These are phyloP conservation scores for Rhizopus sp. DNA, from an alignment of 371 early-diverging fungal species.

Conservation along the genomic window DNA sequence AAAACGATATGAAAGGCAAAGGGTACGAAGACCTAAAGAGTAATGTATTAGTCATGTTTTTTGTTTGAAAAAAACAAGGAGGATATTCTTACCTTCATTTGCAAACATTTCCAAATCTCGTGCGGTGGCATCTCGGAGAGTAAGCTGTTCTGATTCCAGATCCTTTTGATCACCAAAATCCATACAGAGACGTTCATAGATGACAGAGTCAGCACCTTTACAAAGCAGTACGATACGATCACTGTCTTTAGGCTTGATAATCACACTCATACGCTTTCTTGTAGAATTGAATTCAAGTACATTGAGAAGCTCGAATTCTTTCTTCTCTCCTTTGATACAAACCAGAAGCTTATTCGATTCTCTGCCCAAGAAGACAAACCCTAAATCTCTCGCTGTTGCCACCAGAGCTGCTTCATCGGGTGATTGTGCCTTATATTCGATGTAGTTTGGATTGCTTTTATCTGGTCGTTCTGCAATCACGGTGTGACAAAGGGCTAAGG, in stretches of 20 bases:
- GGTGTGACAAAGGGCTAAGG: constrained; percentile 79
- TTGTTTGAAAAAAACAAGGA: too few relatives aligned
- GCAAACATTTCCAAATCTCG: constrained; percentile 74
- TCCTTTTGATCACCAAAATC: constrained; percentile 46
- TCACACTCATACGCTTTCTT: constrained; percentile 87
- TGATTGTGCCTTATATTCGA: constrained; percentile 89
- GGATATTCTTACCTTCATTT: constrained; percentile 61
- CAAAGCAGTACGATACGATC: constrained; percentile 81
- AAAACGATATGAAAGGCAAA: constrained; percentile 79
- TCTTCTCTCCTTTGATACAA: constrained; percentile 70
- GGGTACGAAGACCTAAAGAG: constrained; percentile 70
- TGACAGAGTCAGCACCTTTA: constrained; percentile 97
- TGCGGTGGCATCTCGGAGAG: constrained; percentile 30
- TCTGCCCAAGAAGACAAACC: constrained; percentile 81
- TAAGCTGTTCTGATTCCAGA: constrained; percentile 43
- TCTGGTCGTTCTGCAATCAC: constrained; percentile 65
- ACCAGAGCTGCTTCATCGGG: constrained; percentile 96
- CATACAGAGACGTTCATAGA: constrained; percentile 75
- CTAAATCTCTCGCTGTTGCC: constrained; percentile 85
- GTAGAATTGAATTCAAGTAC: constrained; percentile 83
- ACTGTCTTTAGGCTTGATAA: constrained; percentile 65
- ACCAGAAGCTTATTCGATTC: constrained; percentile 61
- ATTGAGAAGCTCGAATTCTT: constrained; percentile 64
- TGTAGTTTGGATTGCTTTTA: constrained; percentile 40
- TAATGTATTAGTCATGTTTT: neutral